These are phyloP conservation scores for Malassezia furfur DNA, from an alignment of 1,284 basidiomycete species.

Conservation along the genomic window DNA sequence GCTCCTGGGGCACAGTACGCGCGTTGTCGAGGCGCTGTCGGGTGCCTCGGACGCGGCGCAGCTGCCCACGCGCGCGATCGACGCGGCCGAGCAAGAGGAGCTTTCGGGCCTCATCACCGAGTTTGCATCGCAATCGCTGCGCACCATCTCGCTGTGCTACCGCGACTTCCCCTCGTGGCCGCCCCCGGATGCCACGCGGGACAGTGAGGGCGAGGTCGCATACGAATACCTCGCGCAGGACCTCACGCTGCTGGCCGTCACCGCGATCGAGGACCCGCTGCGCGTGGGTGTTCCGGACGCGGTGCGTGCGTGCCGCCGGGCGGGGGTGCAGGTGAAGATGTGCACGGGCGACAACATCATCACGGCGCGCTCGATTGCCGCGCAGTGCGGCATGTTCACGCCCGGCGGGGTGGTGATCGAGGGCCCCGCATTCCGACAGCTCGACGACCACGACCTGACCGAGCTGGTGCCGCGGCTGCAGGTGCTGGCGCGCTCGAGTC, in stretches of 20 bases:
- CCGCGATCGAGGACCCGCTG: constrained; percentile 91
- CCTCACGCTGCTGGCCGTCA: constrained; percentile 74
- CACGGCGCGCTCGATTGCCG: constrained; percentile 74
- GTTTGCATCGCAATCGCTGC: constrained; percentile 87
- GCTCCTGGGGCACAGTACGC: constrained; percentile 48
- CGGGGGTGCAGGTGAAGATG: constrained; percentile 96
- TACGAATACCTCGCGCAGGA: constrained; percentile 65
- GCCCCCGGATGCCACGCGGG: constrained; percentile 53
- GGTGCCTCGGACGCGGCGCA: not conserved
- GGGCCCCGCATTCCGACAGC: constrained; percentile 62
- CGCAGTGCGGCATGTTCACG: constrained; percentile 87
- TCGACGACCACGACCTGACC: constrained; percentile 52
- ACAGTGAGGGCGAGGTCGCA: constrained; percentile 56
- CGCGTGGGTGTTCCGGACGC: constrained; percentile 79
- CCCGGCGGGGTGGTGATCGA: constrained; percentile 92
- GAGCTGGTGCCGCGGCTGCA: constrained; percentile 55
- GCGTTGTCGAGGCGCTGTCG: not conserved
- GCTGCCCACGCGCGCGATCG: not conserved
- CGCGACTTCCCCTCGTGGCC: constrained; percentile 79
- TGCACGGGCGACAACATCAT: constrained; percentile 96
- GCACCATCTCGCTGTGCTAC: constrained; percentile 87
- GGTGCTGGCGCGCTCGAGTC: constrained; percentile 80
- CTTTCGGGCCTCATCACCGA: constrained; percentile 84
- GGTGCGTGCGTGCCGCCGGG: constrained; percentile 71
- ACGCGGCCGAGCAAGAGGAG: constrained; percentile 54